phyloP scores from a whole-genome alignment of 169 alveolate genomes.

The Amoebophrya sp. region DNA sequence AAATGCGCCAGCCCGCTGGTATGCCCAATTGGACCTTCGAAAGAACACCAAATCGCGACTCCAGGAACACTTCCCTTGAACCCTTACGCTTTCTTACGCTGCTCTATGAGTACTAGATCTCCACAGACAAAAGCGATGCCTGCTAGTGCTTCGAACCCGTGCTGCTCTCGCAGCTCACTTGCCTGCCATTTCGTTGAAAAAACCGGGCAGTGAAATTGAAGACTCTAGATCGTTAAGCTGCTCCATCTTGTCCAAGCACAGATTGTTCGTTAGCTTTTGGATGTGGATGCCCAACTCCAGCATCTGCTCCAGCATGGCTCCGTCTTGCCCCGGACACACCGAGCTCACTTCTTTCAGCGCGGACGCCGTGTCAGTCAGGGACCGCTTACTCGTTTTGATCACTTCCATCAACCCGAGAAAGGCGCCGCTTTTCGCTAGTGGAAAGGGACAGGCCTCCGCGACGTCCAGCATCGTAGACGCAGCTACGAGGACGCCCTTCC shows the following conservation, averaged over 20 bases:
- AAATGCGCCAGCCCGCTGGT: too few relatives aligned
- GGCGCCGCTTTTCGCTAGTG: too few relatives aligned
- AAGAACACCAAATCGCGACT: too few relatives aligned
- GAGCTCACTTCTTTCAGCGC: neutral
- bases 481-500: neutral
- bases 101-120: too few relatives aligned
- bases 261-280: neutral
- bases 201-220: too few relatives aligned
- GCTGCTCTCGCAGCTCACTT: too few relatives aligned
- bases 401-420: neutral
- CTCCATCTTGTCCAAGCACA: neutral
- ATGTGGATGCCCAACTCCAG: neutral
- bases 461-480: neutral
- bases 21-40: too few relatives aligned
- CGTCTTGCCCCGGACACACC: neutral
- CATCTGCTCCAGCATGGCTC: neutral
- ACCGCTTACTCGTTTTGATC: neutral
- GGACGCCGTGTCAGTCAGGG: neutral
- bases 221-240: neutral
- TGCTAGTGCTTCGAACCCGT: too few relatives aligned
- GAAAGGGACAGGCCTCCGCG: neutral
- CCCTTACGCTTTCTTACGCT: too few relatives aligned
- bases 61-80: too few relatives aligned
- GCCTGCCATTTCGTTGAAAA: too few relatives aligned
- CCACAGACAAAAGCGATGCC: too few relatives aligned